Evolutionary conservation across 495 filamentous ascomycete genomes (phyloP), one percentile per base, ranked within the genome.

Genomic region (Podospora sp.): DNA sequence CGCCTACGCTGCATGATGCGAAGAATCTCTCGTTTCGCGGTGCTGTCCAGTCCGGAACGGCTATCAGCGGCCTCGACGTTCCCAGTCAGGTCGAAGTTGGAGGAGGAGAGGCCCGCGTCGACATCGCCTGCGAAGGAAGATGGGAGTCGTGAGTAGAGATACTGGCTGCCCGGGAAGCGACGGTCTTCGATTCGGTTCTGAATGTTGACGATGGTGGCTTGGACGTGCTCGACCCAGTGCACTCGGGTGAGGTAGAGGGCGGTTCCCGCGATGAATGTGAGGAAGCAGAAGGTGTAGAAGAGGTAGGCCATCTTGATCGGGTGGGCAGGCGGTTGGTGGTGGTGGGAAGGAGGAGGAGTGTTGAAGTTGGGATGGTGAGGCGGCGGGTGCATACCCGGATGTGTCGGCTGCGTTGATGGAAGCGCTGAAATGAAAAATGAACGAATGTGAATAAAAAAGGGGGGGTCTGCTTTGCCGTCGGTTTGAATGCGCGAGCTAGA

Each of bases 1-100:
- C 88, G 84, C 50, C 80, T 69, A 72, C 78, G 86, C 83, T 89
- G 92, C 96, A 99, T 99, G 75, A 99, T 94, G 66, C 82, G 85
- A 68, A 90, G 82, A 20, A 99, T 86, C 78, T 96, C 92, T 56
- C 80, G 76, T 82, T 98, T 98, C 16, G 84, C 90, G 46, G 73
- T 78, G 51, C 88, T 85, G 79, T 99, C 93, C 59, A 99, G 82
- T 0, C 96, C 95, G 1, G 85, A 85, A 63, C 95, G 85, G 5
- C 79, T 78, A 76, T 99, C 96, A 22, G 89, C 90, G 27, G 83
- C 85, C 27, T 87, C 87, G 21, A 99, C 78, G 80, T 99, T 99
- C 25, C 84, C 85, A 26, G 81, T 73, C 50, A 98, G 85, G 73
- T 96, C 90, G 75, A 98, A 99, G 55, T 88, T 88, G 55, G 81